phyloP scores from a whole-genome alignment of 495 filamentous ascomycete genomes.

The Daldinia concentrica region DNA sequence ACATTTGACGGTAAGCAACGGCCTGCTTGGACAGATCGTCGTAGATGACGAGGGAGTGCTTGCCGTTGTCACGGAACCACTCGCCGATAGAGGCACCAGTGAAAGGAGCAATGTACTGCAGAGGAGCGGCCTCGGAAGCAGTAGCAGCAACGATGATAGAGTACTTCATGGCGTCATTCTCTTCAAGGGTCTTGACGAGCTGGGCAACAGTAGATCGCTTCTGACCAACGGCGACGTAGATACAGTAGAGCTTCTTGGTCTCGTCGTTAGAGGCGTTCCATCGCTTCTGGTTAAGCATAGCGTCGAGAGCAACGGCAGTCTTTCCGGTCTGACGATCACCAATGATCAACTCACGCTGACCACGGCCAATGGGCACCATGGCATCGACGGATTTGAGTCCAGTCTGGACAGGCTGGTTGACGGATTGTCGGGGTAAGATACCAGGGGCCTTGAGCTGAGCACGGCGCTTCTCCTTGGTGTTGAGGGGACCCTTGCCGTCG shows the following conservation, averaged over 20 bases:
- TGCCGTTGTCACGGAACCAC: conserved; percentile 90
- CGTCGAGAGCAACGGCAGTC: conserved; percentile 97
- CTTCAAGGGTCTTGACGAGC: conserved; percentile 98
- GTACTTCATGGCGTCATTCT: conserved; percentile 99
- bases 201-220: conserved; percentile 99
- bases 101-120: conserved; percentile 97
- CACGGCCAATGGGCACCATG: conserved; percentile 99
- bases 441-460: conserved; percentile 98
- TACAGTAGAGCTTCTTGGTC: conserved; percentile 97
- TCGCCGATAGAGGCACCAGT: conserved; percentile 80
- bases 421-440: conserved; percentile 94
- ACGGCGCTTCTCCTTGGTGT: conserved; percentile 90
- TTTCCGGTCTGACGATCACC: conserved; percentile 99
- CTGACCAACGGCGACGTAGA: conserved; percentile 99
- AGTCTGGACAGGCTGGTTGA: conserved; percentile 98
- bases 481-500: conserved; percentile 97
- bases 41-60: conserved; percentile 92
- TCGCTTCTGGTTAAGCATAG: conserved; percentile 98
- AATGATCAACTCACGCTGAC: conserved; percentile 99
- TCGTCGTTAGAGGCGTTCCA: conserved; percentile 93
- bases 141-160: conserved; percentile 93
- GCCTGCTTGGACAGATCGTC: conserved; percentile 99
- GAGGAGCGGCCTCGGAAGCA: conserved; percentile 93
- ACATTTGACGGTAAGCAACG: conserved; percentile 99
- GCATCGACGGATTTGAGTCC: conserved; percentile 99